These are phyloP conservation scores for Mortierella sp. DNA, from an alignment of 371 early-diverging fungal species.

Conservation along the genomic window DNA sequence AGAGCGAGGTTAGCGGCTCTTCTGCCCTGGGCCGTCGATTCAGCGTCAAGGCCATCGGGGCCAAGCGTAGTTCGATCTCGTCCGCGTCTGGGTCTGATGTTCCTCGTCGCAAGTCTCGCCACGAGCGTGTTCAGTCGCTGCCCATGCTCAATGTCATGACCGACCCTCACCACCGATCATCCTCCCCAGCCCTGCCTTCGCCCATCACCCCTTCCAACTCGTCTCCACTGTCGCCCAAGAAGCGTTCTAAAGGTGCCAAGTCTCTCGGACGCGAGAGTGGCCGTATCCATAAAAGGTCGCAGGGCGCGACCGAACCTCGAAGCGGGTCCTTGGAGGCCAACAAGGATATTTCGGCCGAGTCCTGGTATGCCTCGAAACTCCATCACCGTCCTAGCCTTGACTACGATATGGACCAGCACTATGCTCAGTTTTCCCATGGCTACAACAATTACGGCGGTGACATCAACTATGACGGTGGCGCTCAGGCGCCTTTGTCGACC, in stretches of 20 bases:
- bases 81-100: constrained; percentile 30
- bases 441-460: constrained; percentile 4
- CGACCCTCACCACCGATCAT: constrained; percentile 19
- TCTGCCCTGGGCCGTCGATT: constrained; percentile 20
- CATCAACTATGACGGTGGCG: background rate
- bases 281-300: constrained; percentile 30
- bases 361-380: constrained; percentile 54
- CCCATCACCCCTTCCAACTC: constrained; percentile 35
- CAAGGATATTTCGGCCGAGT: constrained; percentile 10
- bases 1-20: constrained; percentile 43
- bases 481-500: background rate
- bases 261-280: constrained; percentile 17
- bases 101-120: constrained; percentile 24
- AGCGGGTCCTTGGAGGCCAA: constrained; percentile 34
- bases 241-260: constrained; percentile 24
- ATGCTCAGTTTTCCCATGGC: constrained; percentile 9
- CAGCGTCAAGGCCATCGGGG: constrained; percentile 28
- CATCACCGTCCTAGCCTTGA: constrained; percentile 54
- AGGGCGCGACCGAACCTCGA: constrained; percentile 11
- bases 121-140: constrained; percentile 31
- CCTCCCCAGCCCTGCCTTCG: constrained; percentile 33
- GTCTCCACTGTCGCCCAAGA: constrained; percentile 30
- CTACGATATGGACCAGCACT: constrained; percentile 38
- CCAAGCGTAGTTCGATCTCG: constrained; percentile 34
- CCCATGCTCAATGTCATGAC: constrained; percentile 28